These are phyloP conservation scores for Lantana camara DNA, from an alignment of 257 asterid species.

Conservation along the genomic window DNA sequence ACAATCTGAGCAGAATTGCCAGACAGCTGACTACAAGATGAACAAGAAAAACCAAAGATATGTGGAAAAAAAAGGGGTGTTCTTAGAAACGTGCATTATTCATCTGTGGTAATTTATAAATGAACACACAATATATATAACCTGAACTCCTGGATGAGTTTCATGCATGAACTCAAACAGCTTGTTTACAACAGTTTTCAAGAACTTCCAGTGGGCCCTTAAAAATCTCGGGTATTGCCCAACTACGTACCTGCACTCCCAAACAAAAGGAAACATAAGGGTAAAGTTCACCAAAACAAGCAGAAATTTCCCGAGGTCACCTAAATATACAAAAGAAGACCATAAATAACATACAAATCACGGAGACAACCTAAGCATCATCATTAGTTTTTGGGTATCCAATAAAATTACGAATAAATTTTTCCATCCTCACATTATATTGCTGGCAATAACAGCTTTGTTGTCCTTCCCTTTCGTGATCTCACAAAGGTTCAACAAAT, in stretches of 20 bases:
- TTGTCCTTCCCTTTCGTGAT: slow-evolving; percentile 97
- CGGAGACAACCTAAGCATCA: no score
- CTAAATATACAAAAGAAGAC: neutral
- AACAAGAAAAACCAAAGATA: slow-evolving; percentile 1
- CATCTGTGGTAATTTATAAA: neutral
- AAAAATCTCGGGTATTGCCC: slow-evolving; percentile 98
- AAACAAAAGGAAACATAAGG: slow-evolving; percentile 18
- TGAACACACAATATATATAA: slow-evolving; percentile 27
- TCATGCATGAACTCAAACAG: slow-evolving; percentile 99
- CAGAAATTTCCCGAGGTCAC: no score
- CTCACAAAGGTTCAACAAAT: slow-evolving; percentile 93
- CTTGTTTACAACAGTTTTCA: slow-evolving; percentile 98
- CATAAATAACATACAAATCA: slow-evolving; percentile 15
- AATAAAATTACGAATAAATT: slow-evolving; percentile 1
- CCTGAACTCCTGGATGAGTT: slow-evolving; percentile 99
- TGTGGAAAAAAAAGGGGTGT: neutral
- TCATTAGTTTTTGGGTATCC: no score
- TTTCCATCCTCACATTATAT: slow-evolving; percentile 72
- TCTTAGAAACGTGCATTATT: neutral
- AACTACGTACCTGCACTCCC: slow-evolving; percentile 85
- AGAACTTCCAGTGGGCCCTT: slow-evolving; percentile 99
- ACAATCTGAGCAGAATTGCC: neutral
- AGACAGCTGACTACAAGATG: slow-evolving; percentile 16
- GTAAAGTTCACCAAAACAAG: no score
- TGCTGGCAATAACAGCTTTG: slow-evolving; percentile 99